Base-by-base conservation (phyloP, 2,329 filamentous ascomycete species). In the Arthroderma sp. region DNA sequence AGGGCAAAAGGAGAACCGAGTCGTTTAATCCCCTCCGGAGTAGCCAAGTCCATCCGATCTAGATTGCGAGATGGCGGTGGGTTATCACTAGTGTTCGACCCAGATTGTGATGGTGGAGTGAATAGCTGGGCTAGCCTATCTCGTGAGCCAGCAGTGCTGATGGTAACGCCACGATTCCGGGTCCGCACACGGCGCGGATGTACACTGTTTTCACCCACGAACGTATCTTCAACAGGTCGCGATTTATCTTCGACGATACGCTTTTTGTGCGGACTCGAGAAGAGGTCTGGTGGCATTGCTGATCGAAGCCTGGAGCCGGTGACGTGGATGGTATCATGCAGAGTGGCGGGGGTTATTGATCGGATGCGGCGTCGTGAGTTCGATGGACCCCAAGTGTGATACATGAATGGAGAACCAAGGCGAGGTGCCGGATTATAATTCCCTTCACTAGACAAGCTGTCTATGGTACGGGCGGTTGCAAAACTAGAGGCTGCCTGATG, bases 121-220 rank as follows among this genome's bases (percentile, higher is more conserved):
- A 78, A 77, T 3, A 78, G 62, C 46, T 70, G 68, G 38, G 74
- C 66, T 31, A 79, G 64, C 43, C 71, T 66, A 61, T 53, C 69
- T 42, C 69, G 66, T 29, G 68, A 68, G 68, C 40, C 44, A 48
- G 75, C 70, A 43, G 76, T 73, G 41, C 76, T 73, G 27, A 75
- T 68, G 39, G 75, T 80, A 53, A 77, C 78, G 44, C 77, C 77
- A 37, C 78, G 73, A 52, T 71, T 77, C 36, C 77, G 72, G 31
- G 77, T 70, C 28, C 78, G 73, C 7, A 78, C 69, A 29, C 75
- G 71, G 45, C 73, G 71, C 22, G n/a, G 40, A 27, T 29, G 31
- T 10, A 33, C 22, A 29, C 29, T 43, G 10, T 36, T 11, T 6
- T 43, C 33, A 29, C 36, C 36, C 32, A 34, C 32, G 32, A 11